Conservation (phyloP, 2,329 filamentous ascomycete genomes). For the Stagonosporopsis chrysanthemi region DNA sequence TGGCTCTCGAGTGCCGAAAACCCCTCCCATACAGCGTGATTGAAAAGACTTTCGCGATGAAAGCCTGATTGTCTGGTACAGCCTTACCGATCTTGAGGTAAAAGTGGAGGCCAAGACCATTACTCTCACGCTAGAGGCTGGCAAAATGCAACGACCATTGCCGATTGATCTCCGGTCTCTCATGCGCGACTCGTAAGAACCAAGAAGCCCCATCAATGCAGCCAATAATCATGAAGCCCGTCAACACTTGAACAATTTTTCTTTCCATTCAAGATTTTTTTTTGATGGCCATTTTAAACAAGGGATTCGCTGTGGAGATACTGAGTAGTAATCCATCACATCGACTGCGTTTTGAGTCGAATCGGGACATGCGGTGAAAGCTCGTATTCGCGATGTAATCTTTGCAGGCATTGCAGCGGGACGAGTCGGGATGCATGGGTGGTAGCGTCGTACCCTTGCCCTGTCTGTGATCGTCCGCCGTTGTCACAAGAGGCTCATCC, state of each 20-base stretch:
- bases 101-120: neutral
- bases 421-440: slow-evolving; percentile 44
- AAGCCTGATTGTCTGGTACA: slow-evolving; percentile 15
- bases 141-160: slow-evolving; percentile 20
- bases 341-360: slow-evolving; percentile 21
- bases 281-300: neutral
- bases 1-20: neutral
- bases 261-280: neutral
- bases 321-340: slow-evolving; percentile 1
- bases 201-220: neutral
- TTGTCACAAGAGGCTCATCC: slow-evolving; percentile 39
- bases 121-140: slow-evolving; percentile 21
- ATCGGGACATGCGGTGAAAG: slow-evolving; percentile 23
- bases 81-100: neutral
- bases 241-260: neutral
- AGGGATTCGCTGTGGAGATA: neutral
- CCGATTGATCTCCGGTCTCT: slow-evolving; percentile 20
- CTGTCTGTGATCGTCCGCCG: slow-evolving; percentile 44
- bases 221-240: neutral
- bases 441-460: slow-evolving; percentile 38
- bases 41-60: slow-evolving; percentile 10
- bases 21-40: neutral
- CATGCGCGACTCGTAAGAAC: slow-evolving; percentile 12
- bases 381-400: slow-evolving; percentile 23
- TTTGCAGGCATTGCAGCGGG: slow-evolving; percentile 33